These are phyloP conservation scores for Herpetospermum pedunculosum DNA, from an alignment of 306 rosid species.

Conservation along the genomic window DNA sequence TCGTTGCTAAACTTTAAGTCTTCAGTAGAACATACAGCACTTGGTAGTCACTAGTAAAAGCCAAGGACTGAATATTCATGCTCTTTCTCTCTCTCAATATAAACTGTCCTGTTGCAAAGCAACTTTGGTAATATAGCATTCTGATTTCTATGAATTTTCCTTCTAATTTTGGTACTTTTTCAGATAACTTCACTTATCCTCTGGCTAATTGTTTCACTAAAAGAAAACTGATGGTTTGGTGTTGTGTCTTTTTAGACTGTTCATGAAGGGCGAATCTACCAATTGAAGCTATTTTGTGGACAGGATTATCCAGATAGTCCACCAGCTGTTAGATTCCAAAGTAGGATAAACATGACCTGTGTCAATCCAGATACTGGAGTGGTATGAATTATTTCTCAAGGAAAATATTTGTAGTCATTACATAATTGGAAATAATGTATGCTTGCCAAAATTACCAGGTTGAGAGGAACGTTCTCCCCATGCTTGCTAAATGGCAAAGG, in stretches of 20 bases:
- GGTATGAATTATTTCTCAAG: slow-evolving; percentile 27
- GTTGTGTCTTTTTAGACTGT: slow-evolving; percentile 41
- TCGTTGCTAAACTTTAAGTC: not conserved
- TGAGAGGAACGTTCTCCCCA: slow-evolving; percentile 73
- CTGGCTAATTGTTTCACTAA: not conserved
- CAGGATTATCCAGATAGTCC: slow-evolving; percentile 87
- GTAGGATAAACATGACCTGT: slow-evolving; percentile 89
- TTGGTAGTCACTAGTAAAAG: not conserved
- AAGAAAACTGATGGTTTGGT: not conserved
- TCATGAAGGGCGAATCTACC: slow-evolving; percentile 93
- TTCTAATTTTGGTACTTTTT: not conserved
- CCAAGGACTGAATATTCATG: not conserved
- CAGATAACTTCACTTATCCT: not conserved
- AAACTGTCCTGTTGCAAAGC: not conserved
- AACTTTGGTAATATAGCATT: not conserved
- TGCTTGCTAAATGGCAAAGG: slow-evolving; percentile 93
- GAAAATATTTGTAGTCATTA: not conserved
- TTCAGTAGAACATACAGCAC: too few relatives aligned
- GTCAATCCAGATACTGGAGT: slow-evolving; percentile 76
- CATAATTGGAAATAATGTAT: slow-evolving; percentile 6
- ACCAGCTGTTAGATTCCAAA: slow-evolving; percentile 88
- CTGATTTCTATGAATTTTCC: not conserved
- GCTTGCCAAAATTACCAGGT: slow-evolving; percentile 41
- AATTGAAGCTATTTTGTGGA: slow-evolving; percentile 86
- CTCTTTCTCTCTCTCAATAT: not conserved